phyloP scores from a whole-genome alignment of 140 eudicot species.

The Oenanthe javanica region DNA sequence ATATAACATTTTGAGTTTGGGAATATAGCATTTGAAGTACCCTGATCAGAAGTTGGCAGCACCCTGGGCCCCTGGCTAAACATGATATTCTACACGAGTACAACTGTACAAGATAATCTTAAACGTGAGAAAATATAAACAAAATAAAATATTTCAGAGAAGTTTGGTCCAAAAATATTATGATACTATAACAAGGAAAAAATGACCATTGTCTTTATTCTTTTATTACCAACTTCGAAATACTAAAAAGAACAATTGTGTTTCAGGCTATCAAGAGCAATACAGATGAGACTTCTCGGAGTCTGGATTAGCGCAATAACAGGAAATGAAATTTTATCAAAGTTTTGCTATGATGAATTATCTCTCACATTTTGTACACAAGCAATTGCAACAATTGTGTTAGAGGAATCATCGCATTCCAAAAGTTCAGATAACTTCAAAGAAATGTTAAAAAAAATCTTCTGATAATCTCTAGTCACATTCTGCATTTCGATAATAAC shows the following conservation, averaged over 20 bases:
- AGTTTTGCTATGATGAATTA: neutral
- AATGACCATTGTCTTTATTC: too few relatives aligned
- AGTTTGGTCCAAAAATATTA: too few relatives aligned
- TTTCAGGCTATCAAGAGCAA: neutral
- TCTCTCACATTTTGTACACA: neutral
- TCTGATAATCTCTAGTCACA: neutral
- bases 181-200: too few relatives aligned
- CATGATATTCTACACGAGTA: too few relatives aligned
- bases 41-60: too few relatives aligned
- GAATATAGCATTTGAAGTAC: too few relatives aligned
- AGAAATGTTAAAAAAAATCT: neutral
- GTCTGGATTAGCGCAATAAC: neutral
- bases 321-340: neutral
- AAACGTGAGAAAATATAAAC: too few relatives aligned
- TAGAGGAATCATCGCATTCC: neutral
- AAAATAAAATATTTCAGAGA: too few relatives aligned
- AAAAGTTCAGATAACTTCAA: neutral
- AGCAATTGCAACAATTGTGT: neutral
- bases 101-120: too few relatives aligned
- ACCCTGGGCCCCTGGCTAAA: too few relatives aligned
- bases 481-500: slow-evolving; percentile 14
- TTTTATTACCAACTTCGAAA: too few relatives aligned
- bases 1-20: too few relatives aligned
- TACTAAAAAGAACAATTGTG: neutral
- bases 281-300: neutral